Evolutionary conservation across 805 yeast genomes (phyloP).

Genomic region (Nakazawaea holstii): DNA sequence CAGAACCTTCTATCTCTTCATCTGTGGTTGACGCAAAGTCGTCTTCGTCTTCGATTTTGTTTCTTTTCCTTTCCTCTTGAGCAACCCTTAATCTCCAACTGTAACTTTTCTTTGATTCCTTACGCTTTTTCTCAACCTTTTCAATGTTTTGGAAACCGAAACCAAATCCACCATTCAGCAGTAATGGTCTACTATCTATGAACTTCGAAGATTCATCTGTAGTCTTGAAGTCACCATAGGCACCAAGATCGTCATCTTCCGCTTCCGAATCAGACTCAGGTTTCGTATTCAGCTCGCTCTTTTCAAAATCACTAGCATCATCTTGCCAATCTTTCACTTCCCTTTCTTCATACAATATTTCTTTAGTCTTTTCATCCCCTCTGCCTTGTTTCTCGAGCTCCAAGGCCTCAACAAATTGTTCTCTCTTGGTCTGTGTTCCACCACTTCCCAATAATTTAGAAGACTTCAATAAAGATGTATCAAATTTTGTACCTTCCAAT

Average conservation of each 20-base stretch:
- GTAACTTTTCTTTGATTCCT: constrained; percentile 46
- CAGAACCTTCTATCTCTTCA: constrained; percentile 22
- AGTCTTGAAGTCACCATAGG: constrained; percentile 22
- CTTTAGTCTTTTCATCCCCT: constrained; percentile 54
- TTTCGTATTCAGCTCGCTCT: constrained; percentile 21
- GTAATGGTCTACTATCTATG: constrained; percentile 67
- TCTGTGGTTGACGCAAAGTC: constrained; percentile 44
- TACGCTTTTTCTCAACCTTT: constrained; percentile 42
- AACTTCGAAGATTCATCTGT: constrained; percentile 37
- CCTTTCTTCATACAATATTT: constrained; percentile 65
- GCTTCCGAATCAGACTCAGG: constrained; percentile 7
- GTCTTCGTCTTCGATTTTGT: constrained; percentile 49
- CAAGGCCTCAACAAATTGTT: constrained; percentile 70
- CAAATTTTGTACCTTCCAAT: constrained; percentile 61
- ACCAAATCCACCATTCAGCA: constrained; percentile 63
- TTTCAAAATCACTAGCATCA: constrained; percentile 22
- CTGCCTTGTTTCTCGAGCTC: constrained; percentile 68
- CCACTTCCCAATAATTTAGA: constrained; percentile 79
- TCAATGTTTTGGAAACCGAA: constrained; percentile 60
- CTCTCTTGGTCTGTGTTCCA: constrained; percentile 54
- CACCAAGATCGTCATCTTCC: neutral
- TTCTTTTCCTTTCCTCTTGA: constrained; percentile 35
- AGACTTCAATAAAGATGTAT: constrained; percentile 63
- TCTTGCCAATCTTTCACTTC: constrained; percentile 58
- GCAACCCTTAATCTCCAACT: constrained; percentile 68